phyloP scores from a whole-genome alignment of 345 rosid species.

The Cochlearia excelsa region DNA sequence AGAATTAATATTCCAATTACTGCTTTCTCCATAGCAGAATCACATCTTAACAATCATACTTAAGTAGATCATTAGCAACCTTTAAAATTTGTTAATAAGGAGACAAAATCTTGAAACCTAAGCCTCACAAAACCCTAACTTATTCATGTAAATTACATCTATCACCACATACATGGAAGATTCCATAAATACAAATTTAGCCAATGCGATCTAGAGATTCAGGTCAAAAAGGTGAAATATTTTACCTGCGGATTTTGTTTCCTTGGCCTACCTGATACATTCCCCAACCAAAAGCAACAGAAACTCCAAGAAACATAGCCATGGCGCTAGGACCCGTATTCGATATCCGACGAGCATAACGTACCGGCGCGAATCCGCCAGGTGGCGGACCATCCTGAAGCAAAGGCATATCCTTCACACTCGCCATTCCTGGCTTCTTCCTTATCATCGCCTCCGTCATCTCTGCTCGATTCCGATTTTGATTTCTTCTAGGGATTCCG shows the following conservation, averaged over 20 bases:
- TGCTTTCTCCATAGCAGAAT: not conserved
- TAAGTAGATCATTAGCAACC: no score
- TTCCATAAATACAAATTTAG: not conserved
- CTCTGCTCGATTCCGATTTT: conserved; percentile 26
- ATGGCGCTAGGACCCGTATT: conserved; percentile 89
- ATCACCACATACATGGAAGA: conserved; percentile 5
- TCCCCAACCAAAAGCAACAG: conserved; percentile 92
- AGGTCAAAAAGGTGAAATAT: not conserved
- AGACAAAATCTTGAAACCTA: no score
- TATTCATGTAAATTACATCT: no score
- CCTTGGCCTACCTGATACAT: conserved; percentile 98
- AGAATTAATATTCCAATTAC: no score
- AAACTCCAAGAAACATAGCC: conserved; percentile 77
- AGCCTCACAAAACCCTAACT: no score
- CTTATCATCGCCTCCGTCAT: conserved; percentile 97
- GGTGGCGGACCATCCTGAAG: conserved; percentile 99
- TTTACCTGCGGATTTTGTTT: conserved; percentile 87
- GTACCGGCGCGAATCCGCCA: conserved; percentile 88
- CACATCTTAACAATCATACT: not conserved
- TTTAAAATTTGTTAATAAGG: no score
- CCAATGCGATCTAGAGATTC: not conserved
- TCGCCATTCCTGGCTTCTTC: conserved; percentile 98
- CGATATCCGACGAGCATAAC: conserved; percentile 95
- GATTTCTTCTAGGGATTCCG: conserved; percentile 26
- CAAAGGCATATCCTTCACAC: conserved; percentile 96